phyloP scores from a whole-genome alignment of 495 filamentous ascomycete species.

The Halenospora varia region DNA sequence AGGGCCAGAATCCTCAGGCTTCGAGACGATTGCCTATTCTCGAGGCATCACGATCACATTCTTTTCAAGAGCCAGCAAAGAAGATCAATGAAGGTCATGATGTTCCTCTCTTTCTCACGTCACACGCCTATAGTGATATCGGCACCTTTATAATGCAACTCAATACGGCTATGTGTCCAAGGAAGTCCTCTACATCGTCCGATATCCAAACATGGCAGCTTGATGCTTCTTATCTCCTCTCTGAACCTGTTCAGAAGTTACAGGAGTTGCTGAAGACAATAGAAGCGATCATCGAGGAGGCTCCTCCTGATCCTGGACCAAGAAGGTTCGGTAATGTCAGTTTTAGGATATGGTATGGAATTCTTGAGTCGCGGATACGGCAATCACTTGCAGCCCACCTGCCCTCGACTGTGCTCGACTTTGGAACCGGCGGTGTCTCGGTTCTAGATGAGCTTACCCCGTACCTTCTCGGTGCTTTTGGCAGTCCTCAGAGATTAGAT shows the following conservation, averaged over 20 bases:
- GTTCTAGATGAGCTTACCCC: constrained; percentile 63
- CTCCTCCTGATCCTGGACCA: constrained; percentile 79
- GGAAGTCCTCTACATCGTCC: constrained; percentile 23
- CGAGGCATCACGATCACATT: constrained; percentile 13
- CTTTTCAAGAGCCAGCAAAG: constrained; percentile 45
- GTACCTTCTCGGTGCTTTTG: constrained; percentile 86
- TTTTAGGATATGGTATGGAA: constrained; percentile 76
- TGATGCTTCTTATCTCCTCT: constrained; percentile 36
- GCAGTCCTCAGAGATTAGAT: constrained; percentile 83
- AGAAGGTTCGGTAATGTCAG: constrained; percentile 87
- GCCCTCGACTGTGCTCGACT: constrained; percentile 46
- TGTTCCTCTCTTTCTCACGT: constrained; percentile 69
- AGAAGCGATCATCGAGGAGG: constrained; percentile 66
- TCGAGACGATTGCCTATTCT: constrained; percentile 10
- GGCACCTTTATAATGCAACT: constrained; percentile 84
- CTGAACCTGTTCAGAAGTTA: constrained; percentile 57
- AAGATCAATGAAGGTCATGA: constrained; percentile 77
- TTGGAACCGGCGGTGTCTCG: constrained; percentile 18
- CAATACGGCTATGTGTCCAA: constrained; percentile 81
- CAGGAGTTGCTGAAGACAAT: constrained; percentile 57
- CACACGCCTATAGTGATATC: constrained; percentile 80
- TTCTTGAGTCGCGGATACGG: constrained; percentile 55
- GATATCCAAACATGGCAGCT: constrained; percentile 50
- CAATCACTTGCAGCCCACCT: constrained; percentile 60
- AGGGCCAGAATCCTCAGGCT: not conserved